phyloP scores from a whole-genome alignment of 345 rosid genomes.

The Melaleuca alternifolia region DNA sequence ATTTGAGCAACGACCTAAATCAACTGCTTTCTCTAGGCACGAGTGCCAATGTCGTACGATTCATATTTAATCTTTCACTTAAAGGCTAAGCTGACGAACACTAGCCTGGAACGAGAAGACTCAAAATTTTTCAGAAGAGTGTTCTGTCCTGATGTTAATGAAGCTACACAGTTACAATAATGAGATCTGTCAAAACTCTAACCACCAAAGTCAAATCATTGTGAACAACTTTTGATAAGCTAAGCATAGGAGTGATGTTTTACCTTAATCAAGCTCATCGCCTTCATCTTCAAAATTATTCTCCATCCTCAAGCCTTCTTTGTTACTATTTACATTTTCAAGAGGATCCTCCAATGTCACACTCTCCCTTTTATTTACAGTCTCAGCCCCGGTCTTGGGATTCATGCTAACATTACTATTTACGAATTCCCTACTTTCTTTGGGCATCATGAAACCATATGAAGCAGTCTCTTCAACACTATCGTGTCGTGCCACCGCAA shows the following conservation, averaged over 20 bases:
- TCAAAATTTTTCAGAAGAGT: background rate
- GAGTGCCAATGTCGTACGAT: background rate
- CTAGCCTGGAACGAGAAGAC: background rate
- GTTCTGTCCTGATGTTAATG: background rate
- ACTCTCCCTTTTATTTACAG: constrained; percentile 53
- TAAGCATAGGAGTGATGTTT: background rate
- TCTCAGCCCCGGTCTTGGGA: constrained; percentile 18
- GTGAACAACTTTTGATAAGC: background rate
- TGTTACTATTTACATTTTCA: constrained; percentile 46
- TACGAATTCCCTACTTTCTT: constrained; percentile 33
- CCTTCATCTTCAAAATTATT: constrained; percentile 49
- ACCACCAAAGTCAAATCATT: background rate
- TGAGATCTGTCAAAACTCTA: background rate
- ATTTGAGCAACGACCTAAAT: background rate
- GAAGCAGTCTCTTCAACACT: constrained; percentile 20
- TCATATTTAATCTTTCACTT: background rate
- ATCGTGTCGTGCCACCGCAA: constrained; percentile 11
- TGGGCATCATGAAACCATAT: constrained; percentile 20
- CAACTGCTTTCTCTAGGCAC: background rate
- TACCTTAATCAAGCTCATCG: constrained; percentile 54
- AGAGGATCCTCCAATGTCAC: constrained; percentile 34
- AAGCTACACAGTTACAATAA: background rate
- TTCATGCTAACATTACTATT: constrained; percentile 21
- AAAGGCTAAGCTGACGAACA: background rate
- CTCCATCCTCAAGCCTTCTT: constrained; percentile 34